Conservation (phyloP, 441 rosid genomes). For the Jatropha multifida region DNA sequence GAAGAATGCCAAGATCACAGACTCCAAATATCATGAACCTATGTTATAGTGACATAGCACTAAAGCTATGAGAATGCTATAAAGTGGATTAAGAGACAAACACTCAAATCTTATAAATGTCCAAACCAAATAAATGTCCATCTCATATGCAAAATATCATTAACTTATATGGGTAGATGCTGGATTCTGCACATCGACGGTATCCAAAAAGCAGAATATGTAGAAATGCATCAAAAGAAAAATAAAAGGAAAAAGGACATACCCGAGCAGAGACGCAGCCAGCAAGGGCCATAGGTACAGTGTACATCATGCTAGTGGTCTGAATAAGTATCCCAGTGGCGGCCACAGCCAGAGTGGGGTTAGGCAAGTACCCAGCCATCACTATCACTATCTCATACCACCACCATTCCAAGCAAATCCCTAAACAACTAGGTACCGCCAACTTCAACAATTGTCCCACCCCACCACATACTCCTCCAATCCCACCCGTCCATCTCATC, state of each 20-base stretch:
- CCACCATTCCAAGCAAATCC: slow-evolving; percentile 99
- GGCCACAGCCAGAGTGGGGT: slow-evolving; percentile 82
- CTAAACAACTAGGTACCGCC: slow-evolving; percentile 94
- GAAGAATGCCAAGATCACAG: not conserved
- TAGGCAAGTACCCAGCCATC: slow-evolving; percentile 83
- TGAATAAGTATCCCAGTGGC: slow-evolving; percentile 94
- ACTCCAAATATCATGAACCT: slow-evolving; percentile 16
- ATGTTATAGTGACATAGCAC: slow-evolving; percentile 20
- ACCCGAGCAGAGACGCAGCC: slow-evolving; percentile 99
- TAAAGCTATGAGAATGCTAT: not conserved
- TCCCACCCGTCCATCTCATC: slow-evolving; percentile 44
- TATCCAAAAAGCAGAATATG: not conserved
- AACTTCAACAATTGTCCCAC: slow-evolving; percentile 67
- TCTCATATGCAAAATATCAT: no score
- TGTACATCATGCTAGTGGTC: slow-evolving; percentile 99
- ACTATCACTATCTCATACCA: slow-evolving; percentile 96
- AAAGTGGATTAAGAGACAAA: no score
- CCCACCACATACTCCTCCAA: slow-evolving; percentile 54
- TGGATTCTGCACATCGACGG: no score
- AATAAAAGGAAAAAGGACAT: slow-evolving; percentile 21
- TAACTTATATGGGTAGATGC: no score
- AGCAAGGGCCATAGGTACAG: slow-evolving; percentile 95
- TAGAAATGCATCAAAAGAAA: not conserved
- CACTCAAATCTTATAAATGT: no score
- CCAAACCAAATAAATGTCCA: no score